phyloP scores from a whole-genome alignment of 2,329 filamentous ascomycete species.

The Trichophaea hybrida region DNA sequence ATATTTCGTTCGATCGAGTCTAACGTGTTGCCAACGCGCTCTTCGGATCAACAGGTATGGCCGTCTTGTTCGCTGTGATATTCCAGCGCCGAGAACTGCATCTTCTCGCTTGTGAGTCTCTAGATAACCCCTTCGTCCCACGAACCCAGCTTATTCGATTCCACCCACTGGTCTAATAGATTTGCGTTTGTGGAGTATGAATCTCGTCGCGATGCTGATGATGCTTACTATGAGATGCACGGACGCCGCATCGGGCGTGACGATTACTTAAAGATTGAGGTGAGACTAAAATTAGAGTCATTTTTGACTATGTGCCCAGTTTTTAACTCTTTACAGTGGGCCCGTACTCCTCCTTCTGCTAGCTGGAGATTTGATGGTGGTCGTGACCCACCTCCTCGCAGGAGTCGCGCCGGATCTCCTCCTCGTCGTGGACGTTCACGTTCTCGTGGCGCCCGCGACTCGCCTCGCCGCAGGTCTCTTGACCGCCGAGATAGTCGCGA shows the following conservation, averaged over 20 bases:
- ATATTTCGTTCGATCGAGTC: constrained; percentile 26
- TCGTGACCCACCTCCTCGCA: constrained; percentile 52
- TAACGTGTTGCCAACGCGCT: constrained; percentile 36
- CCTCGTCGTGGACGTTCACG: constrained; percentile 43
- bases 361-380: constrained; percentile 97
- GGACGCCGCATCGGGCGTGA: constrained; percentile 96
- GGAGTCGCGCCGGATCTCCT: constrained; percentile 32
- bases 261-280: constrained; percentile 94
- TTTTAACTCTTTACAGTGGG: constrained; percentile 52
- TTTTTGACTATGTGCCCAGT: constrained; percentile 3
- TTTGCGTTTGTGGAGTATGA: constrained; percentile 99
- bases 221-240: constrained; percentile 99
- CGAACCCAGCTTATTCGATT: constrained; percentile 5
- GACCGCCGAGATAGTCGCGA: constrained; percentile 47
- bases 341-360: constrained; percentile 89
- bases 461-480: constrained; percentile 52
- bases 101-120: constrained; percentile 80
- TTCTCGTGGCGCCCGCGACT: constrained; percentile 52
- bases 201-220: constrained; percentile 92
- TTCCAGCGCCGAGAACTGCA: constrained; percentile 85
- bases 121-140: constrained; percentile 11
- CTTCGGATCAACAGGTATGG: constrained; percentile 57
- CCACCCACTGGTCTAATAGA: constrained; percentile 35
- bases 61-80: constrained; percentile 93
- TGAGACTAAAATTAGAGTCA: constrained; percentile 34